These are phyloP conservation scores for Crithidia sp. DNA, from an alignment of 208 protist species.

Conservation along the genomic window DNA sequence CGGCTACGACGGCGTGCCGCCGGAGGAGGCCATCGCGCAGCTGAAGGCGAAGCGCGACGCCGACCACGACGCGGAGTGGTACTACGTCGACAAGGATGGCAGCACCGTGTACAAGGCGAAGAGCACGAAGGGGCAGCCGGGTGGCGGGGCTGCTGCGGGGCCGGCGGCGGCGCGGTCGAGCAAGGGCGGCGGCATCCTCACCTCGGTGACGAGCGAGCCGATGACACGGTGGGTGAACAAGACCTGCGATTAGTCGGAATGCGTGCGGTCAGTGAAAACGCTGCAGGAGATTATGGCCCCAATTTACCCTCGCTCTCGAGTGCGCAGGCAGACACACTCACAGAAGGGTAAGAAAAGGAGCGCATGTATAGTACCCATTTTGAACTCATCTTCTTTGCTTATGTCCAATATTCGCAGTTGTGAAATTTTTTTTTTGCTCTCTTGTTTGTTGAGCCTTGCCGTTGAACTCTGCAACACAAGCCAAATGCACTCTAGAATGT, in stretches of 20 bases:
- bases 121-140: conserved; percentile 17
- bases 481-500: no score
- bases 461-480: no score
- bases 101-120: conserved; percentile 83
- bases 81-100: conserved; percentile 76
- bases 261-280: not conserved
- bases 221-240: conserved; percentile 73
- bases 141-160: not conserved
- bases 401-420: no score
- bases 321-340: no score
- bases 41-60: conserved; percentile 59
- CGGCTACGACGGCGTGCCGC: conserved; percentile 49
- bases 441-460: no score
- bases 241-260: conserved; percentile 38
- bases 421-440: no score
- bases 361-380: no score
- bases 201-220: conserved; percentile 44
- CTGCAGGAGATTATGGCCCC: no score
- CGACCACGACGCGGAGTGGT: conserved; percentile 46
- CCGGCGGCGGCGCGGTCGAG: conserved; percentile 5
- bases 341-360: no score
- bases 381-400: no score
- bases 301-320: no score
- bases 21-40: conserved; percentile 60
- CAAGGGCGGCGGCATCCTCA: conserved; percentile 36